Conservation (phyloP, 441 rosid genomes). For the Adansonia grandidieri region DNA sequence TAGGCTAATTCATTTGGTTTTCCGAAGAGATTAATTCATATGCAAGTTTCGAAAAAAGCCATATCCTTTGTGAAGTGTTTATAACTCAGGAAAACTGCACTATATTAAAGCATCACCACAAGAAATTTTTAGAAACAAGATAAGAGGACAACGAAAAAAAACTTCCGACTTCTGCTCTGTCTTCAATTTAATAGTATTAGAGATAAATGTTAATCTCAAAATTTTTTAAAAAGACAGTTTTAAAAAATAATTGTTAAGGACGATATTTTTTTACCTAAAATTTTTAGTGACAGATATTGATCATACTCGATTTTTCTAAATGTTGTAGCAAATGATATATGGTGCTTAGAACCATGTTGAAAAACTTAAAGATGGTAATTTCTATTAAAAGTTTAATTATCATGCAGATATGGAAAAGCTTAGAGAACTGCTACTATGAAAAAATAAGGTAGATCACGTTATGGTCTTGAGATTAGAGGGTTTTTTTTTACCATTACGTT, state of each 20-base stretch:
- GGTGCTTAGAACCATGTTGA: background rate
- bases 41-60: background rate
- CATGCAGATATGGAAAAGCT: background rate
- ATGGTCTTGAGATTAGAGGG: background rate
- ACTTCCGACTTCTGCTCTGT: no score
- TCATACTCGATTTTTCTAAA: no score
- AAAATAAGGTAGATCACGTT: background rate
- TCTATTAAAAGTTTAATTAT: background rate
- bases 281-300: no score
- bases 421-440: background rate
- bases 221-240: no score
- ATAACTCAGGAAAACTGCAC: background rate
- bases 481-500: background rate
- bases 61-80: background rate
- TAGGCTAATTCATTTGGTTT: background rate
- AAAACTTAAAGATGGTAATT: background rate
- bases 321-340: background rate
- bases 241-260: no score
- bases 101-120: background rate
- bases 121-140: no score
- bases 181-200: no score
- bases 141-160: no score
- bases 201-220: no score
- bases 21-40: background rate
- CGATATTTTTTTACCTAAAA: no score